Percentiles rank a stretch among this genome's conserved stretches.
Evolutionary conservation across 495 filamentous ascomycete genomes (phyloP).

Genomic region (Aspergillus ostianus): DNA sequence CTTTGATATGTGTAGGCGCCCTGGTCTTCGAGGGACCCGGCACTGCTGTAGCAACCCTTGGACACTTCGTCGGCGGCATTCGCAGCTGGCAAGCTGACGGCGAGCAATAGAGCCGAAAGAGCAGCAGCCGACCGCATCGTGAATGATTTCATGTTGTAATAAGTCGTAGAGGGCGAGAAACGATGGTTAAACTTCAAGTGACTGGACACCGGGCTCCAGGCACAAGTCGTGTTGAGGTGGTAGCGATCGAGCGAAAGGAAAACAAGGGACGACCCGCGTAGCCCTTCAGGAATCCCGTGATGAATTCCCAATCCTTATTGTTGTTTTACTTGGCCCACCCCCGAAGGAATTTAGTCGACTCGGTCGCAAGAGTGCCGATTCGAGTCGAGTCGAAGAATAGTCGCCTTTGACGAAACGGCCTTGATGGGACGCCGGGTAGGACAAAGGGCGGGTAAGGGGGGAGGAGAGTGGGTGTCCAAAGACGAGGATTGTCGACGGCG

Average conservation of each 20-base stretch:
- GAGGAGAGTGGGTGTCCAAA: background rate
- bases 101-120: slow-evolving; percentile 30
- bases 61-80: slow-evolving; percentile 24
- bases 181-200: slow-evolving; percentile 5
- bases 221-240: slow-evolving; percentile 20
- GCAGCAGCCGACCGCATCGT: slow-evolving; percentile 28
- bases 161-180: slow-evolving; percentile 3
- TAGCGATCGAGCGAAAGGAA: slow-evolving; percentile 24
- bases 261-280: slow-evolving; percentile 48
- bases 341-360: slow-evolving; percentile 1
- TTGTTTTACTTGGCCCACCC: slow-evolving; percentile 1
- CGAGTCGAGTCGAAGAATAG: background rate
- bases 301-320: background rate
- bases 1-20: slow-evolving; percentile 47
- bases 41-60: slow-evolving; percentile 35
- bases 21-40: slow-evolving; percentile 27
- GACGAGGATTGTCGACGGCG: background rate
- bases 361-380: slow-evolving; percentile 3
- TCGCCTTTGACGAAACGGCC: background rate
- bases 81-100: slow-evolving; percentile 18
- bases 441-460: slow-evolving; percentile 5
- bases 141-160: slow-evolving; percentile 33
- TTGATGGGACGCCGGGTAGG: slow-evolving; percentile 2
- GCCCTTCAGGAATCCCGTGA: slow-evolving; percentile 33
- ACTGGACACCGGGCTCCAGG: slow-evolving; percentile 23